phyloP scores from a whole-genome alignment of 2,329 filamentous ascomycete species.

The Pseudogymnoascus pannorum region DNA sequence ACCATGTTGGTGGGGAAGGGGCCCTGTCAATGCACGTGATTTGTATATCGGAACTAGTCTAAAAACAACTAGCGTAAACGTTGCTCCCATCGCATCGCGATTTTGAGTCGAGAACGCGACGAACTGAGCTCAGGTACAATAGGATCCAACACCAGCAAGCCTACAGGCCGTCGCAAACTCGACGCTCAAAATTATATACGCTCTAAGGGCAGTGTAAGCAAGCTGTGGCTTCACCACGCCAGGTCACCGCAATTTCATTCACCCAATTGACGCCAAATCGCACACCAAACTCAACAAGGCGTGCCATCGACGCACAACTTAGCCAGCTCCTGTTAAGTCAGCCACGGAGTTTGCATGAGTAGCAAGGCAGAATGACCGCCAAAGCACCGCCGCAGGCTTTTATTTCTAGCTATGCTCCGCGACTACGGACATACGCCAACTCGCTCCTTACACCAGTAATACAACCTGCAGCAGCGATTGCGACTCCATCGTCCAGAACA shows the following conservation, averaged over 20 bases:
- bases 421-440: constrained; percentile 84
- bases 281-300: neutral
- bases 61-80: neutral
- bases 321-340: neutral
- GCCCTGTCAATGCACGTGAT: neutral
- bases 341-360: neutral
- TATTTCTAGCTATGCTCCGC: constrained; percentile 84
- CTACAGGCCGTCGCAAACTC: neutral
- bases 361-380: constrained; percentile 16
- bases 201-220: neutral
- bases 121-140: neutral
- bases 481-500: constrained; percentile 66
- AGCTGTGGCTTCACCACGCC: neutral
- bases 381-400: constrained; percentile 69
- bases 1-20: neutral
- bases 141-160: neutral
- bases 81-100: constrained; percentile 8
- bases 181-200: constrained; percentile 1
- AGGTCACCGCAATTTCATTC: neutral
- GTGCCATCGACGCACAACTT: neutral
- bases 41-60: neutral
- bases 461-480: constrained; percentile 57
- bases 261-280: neutral
- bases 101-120: constrained; percentile 10
- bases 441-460: constrained; percentile 81